Evolutionary conservation across 305 asterid genomes (phyloP).

Genomic region (Fraxinus latifolia): DNA sequence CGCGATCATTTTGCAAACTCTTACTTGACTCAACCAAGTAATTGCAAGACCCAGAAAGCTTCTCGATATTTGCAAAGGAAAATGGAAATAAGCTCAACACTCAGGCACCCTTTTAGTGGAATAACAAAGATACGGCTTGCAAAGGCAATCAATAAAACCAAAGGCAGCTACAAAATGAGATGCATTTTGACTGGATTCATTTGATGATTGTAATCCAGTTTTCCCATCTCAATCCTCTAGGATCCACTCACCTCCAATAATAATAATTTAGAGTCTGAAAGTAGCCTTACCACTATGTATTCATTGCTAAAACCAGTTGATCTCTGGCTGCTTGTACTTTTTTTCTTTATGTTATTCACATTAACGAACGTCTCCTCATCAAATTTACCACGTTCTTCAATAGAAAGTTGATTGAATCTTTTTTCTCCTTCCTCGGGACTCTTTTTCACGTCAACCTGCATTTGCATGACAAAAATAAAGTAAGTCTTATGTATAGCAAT

Average conservation of each 20-base stretch:
- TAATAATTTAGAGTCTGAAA: background rate
- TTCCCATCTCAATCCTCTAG: background rate
- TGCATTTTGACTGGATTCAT: background rate
- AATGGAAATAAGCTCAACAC: background rate
- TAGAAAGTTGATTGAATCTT: slow-evolving; percentile 73
- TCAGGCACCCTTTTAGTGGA: background rate
- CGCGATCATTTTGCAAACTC: background rate
- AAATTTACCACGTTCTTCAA: slow-evolving; percentile 94
- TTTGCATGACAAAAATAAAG: slow-evolving; percentile 3
- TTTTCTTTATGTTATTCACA: slow-evolving; percentile 75
- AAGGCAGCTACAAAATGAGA: background rate
- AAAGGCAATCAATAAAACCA: background rate
- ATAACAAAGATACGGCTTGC: background rate
- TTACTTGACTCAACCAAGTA: background rate
- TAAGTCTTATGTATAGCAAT: background rate
- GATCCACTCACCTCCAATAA: background rate
- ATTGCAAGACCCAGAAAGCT: background rate
- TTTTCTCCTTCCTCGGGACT: slow-evolving; percentile 77
- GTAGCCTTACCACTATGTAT: slow-evolving; percentile 80
- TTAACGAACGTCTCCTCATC: slow-evolving; percentile 96
- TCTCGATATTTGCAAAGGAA: background rate
- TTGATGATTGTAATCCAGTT: background rate
- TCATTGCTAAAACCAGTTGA: slow-evolving; percentile 77
- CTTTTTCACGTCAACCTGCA: slow-evolving; percentile 75
- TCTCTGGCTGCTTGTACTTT: slow-evolving; percentile 51